Evolutionary conservation across 495 filamentous ascomycete genomes (phyloP), one percentile per base, ranked within the genome.

Genomic region (Terfezia boudieri): DNA sequence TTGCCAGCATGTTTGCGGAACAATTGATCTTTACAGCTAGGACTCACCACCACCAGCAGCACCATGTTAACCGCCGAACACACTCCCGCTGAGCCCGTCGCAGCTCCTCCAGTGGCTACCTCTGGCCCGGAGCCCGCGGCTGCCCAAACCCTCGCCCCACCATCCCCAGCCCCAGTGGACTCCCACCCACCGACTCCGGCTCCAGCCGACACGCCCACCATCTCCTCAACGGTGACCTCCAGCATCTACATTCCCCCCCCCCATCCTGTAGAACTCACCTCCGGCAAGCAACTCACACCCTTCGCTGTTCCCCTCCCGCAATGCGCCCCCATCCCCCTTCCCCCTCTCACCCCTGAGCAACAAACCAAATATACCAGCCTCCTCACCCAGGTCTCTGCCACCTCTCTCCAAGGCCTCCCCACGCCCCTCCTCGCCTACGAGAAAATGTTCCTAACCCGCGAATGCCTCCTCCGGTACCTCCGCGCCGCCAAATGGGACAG

Each of bases 401-500:
- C 55, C 11, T 46, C 50, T 35, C 67, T 63, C 6, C 61, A 60
- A 41, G 76, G 77, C 43, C 73, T 83, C 37, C 70, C 68, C 23
- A 72, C 73, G 9, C 78, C 86, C 3, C 67, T 95, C 54, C 80
- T 78, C 17, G 84, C 90, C 36, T 72, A 73, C 50, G 90, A 98
- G 70, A 80, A 75, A 63, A 77, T 93, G 70, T 98, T 83, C 78
- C 73, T 96, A 54, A 94, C 86, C 14, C 77, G 78, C 50, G 90
- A 96, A 64, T 96, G 89, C 66, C 74, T 96, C 1, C 73, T 96
- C 11, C 84, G 90, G 60, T 98, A 90, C 64, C 76, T 98, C 46
- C 82, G 90, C 56, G 90, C 90, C 2, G 83, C 84, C 35, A 96
- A 94, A 67, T 96, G 90, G 90, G 74, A 81, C 60, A 69, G 78